These are phyloP conservation scores for Cryoendolithus antarcticus DNA, from an alignment of 2,329 filamentous ascomycete species.

Conservation along the genomic window DNA sequence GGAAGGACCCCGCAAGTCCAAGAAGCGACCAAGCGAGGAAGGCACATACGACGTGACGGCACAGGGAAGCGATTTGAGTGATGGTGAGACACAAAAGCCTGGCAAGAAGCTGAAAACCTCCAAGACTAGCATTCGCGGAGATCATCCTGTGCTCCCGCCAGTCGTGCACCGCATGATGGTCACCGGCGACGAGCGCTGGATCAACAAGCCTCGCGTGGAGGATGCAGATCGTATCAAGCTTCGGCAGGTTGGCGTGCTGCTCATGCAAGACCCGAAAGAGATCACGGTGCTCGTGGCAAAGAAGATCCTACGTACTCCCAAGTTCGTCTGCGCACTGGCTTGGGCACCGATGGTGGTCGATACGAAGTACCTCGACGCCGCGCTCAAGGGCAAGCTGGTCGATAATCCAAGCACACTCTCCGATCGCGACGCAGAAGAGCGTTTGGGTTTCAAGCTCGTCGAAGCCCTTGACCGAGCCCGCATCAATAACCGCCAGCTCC, in stretches of 20 bases:
- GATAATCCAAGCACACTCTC: constrained; percentile 52
- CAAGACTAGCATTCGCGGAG: constrained; percentile 37
- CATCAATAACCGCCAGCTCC: constrained; percentile 61
- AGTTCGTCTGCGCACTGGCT: constrained; percentile 82
- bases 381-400: constrained; percentile 51
- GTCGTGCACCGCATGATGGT: constrained; percentile 66
- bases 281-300: constrained; percentile 85
- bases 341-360: constrained; percentile 66
- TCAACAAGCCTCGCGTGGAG: constrained; percentile 59
- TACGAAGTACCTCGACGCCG: constrained; percentile 65
- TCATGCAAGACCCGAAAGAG: constrained; percentile 61
- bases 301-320: constrained; percentile 74
- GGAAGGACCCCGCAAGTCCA: constrained; percentile 10
- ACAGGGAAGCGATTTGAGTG: constrained; percentile 31
- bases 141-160: constrained; percentile 35
- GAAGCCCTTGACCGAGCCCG: constrained; percentile 59
- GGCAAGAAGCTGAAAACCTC: constrained; percentile 37
- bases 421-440: constrained; percentile 61
- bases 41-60: constrained; percentile 28
- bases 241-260: constrained; percentile 71
- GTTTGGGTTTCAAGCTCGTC: constrained; percentile 55
- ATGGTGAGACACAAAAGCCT: constrained; percentile 33
- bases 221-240: constrained; percentile 73
- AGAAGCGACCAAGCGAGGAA: constrained; percentile 28
- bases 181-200: constrained; percentile 76